Percentiles rank a stretch among this genome's conserved stretches.
These are phyloP conservation scores for Coemansia sp. DNA, from an alignment of 192 early-diverging fungal species.

Conservation along the genomic window DNA sequence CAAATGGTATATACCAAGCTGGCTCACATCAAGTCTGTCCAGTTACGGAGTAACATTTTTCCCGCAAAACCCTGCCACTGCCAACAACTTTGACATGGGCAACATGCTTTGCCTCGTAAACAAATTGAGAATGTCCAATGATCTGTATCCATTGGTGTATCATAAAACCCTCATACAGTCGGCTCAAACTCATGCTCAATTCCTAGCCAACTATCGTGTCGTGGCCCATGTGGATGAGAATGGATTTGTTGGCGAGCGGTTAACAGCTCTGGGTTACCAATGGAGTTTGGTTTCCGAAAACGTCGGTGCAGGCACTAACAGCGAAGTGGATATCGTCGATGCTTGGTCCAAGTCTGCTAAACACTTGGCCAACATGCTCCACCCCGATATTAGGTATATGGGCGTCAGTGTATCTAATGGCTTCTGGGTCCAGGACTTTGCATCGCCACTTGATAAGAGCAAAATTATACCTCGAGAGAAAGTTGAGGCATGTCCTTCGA, in stretches of 20 bases:
- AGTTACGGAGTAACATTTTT: slow-evolving; percentile 23
- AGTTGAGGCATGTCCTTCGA: slow-evolving; percentile 30
- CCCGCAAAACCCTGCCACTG: slow-evolving; percentile 20
- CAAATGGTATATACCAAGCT: slow-evolving; percentile 5
- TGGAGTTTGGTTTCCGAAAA: slow-evolving; percentile 45
- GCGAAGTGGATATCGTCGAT: slow-evolving; percentile 34
- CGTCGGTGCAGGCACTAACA: slow-evolving; percentile 40
- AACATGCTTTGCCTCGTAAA: slow-evolving; percentile 53
- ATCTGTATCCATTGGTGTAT: slow-evolving; percentile 27
- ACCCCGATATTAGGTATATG: slow-evolving; percentile 39
- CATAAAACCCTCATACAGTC: slow-evolving; percentile 23
- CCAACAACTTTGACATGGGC: slow-evolving; percentile 28
- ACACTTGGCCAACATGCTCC: slow-evolving; percentile 45
- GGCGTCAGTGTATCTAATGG: slow-evolving; percentile 40
- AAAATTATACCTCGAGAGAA: slow-evolving; percentile 7
- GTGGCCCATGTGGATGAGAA: slow-evolving; percentile 41
- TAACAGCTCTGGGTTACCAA: slow-evolving; percentile 24
- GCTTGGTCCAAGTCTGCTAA: slow-evolving; percentile 37
- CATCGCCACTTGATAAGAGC: slow-evolving; percentile 21
- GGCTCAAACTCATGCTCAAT: slow-evolving; percentile 37
- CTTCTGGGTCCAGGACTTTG: slow-evolving; percentile 56
- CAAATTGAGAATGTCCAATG: slow-evolving; percentile 16
- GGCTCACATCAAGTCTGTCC: slow-evolving; percentile 10
- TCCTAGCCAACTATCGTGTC: slow-evolving; percentile 26
- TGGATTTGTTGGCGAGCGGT: slow-evolving; percentile 41